Conservation (phyloP, 441 rosid genomes). For the Breynia disticha region DNA sequence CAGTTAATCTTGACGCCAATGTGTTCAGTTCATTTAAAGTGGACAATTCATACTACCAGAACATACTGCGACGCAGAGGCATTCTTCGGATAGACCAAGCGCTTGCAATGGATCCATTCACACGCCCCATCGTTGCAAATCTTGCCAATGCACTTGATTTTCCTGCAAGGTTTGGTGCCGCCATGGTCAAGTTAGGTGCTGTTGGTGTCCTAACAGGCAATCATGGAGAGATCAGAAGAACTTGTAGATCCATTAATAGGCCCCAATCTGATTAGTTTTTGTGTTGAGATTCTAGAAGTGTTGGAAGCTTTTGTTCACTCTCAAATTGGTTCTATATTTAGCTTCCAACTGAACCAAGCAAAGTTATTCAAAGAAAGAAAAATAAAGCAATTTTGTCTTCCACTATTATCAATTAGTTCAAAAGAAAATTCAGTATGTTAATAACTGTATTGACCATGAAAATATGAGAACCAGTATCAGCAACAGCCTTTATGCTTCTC, state of each 20-base stretch:
- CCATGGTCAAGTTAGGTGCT: constrained; percentile 50
- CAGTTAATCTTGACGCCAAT: constrained; percentile 35
- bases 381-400: too few relatives aligned
- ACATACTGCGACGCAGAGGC: constrained; percentile 24
- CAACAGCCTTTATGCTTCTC: too few relatives aligned
- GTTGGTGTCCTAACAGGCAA: constrained; percentile 28
- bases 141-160: constrained; percentile 27
- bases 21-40: constrained; percentile 16
- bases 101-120: constrained; percentile 20
- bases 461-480: too few relatives aligned
- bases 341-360: too few relatives aligned
- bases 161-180: constrained; percentile 23
- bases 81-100: constrained; percentile 36
- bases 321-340: too few relatives aligned
- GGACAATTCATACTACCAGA: constrained; percentile 32
- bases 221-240: constrained; percentile 43
- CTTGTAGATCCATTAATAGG: constrained; percentile 17
- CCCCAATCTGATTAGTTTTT: background rate
- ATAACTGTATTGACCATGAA: too few relatives aligned
- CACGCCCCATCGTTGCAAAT: constrained; percentile 17
- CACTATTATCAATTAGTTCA: too few relatives aligned
- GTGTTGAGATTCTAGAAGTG: background rate
- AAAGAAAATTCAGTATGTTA: too few relatives aligned
- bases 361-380: too few relatives aligned
- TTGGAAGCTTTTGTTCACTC: background rate